Evolutionary conservation across 805 yeast species (phyloP).

Genomic region (Cyberlindnera subsufficiens): DNA sequence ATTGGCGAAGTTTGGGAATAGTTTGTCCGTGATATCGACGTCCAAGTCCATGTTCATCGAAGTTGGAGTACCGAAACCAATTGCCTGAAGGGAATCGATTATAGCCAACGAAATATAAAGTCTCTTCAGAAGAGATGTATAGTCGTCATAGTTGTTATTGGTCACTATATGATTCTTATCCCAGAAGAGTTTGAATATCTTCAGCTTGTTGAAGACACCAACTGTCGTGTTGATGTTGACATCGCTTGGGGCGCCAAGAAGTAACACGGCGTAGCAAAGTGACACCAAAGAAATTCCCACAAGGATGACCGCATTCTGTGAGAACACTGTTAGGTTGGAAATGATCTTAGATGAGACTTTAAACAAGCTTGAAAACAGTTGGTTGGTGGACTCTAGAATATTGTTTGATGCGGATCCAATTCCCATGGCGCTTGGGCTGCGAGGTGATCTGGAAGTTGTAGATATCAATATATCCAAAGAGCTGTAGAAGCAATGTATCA

Average conservation of each 20-base stretch:
- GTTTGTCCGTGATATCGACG: constrained; percentile 14
- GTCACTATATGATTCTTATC: constrained; percentile 9
- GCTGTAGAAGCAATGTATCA: constrained; percentile 13
- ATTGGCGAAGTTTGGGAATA: constrained; percentile 15
- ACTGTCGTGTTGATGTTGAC: constrained; percentile 42
- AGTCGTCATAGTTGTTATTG: constrained; percentile 20
- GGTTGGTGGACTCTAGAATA: constrained; percentile 9
- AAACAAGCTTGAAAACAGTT: constrained; percentile 10
- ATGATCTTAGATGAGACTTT: constrained; percentile 14
- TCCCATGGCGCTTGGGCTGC: background rate
- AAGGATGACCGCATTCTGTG: constrained; percentile 11
- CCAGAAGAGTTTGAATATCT: constrained; percentile 34
- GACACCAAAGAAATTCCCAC: constrained; percentile 28
- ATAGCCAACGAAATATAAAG: constrained; percentile 42
- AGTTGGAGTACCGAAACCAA: constrained; percentile 45
- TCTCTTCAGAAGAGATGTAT: constrained; percentile 28
- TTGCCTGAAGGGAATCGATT: constrained; percentile 46
- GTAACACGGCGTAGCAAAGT: constrained; percentile 49
- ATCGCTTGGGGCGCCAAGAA: constrained; percentile 57
- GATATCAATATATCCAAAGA: constrained; percentile 17
- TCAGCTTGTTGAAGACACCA: constrained; percentile 53
- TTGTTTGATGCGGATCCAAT: background rate
- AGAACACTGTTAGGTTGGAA: constrained; percentile 6
- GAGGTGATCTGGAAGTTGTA: constrained; percentile 6
- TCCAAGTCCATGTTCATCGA: constrained; percentile 18